Percentiles rank a stretch among this genome's conserved stretches.
phyloP scores from a whole-genome alignment of 202 grass and related monocot species.

The Setaria viridis region DNA sequence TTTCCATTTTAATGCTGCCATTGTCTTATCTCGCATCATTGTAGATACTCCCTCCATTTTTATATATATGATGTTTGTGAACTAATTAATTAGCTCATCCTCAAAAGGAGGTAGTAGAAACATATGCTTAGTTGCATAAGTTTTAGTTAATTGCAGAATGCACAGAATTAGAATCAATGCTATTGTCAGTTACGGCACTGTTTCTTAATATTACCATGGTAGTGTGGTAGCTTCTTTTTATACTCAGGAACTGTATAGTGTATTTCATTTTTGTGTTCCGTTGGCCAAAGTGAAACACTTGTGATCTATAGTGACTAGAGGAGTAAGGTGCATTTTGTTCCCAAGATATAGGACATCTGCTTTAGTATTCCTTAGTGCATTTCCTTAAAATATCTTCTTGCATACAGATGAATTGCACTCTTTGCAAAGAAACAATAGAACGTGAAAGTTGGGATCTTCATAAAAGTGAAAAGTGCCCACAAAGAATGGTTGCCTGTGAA shows the following conservation, averaged over 20 bases:
- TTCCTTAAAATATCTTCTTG: constrained; percentile 32
- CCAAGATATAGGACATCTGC: neutral
- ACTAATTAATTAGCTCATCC: no score
- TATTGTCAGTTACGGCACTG: neutral
- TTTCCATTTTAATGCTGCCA: constrained; percentile 28
- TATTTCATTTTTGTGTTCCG: constrained; percentile 13
- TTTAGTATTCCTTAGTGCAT: constrained; percentile 4
- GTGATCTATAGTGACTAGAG: neutral
- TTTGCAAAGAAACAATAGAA: constrained; percentile 80
- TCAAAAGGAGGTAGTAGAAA: neutral
- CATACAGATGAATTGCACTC: constrained; percentile 73
- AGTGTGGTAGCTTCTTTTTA: neutral
- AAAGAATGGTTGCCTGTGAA: constrained; percentile 84
- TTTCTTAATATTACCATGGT: neutral
- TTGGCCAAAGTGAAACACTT: neutral
- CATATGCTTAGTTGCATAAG: neutral
- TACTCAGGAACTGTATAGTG: neutral
- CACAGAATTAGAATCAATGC: constrained; percentile 18
- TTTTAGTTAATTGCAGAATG: constrained; percentile 5
- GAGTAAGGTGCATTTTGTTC: constrained; percentile 28
- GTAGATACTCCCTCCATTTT: neutral
- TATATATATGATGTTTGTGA: neutral
- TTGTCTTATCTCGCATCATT: neutral
- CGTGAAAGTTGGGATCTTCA: constrained; percentile 76
- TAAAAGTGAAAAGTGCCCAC: constrained; percentile 76